Percentiles rank a stretch among this genome's conserved stretches.
Evolutionary conservation across 148 eudicot species (phyloP).

Genomic region (Talinum fruticosum): DNA sequence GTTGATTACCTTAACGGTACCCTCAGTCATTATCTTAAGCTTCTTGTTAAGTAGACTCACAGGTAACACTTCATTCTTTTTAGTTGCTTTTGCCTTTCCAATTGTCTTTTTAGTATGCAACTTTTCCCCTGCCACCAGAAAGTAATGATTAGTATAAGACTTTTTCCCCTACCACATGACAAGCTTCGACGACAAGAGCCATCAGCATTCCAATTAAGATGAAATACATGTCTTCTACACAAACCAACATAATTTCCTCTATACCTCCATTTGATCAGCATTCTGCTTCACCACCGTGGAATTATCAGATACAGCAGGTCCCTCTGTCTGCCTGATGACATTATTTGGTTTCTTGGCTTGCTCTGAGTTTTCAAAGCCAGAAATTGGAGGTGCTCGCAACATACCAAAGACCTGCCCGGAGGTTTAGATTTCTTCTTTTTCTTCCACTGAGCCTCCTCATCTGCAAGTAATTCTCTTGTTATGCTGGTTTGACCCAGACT

Average conservation of each 20-base stretch:
- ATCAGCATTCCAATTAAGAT: not conserved
- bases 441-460: constrained; percentile 70
- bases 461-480: constrained; percentile 35
- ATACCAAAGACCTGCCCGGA: constrained; percentile 34
- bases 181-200: constrained; percentile 6
- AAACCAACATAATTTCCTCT: not conserved
- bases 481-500: not conserved
- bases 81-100: constrained; percentile 51
- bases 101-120: constrained; percentile 35
- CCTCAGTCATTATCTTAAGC: constrained; percentile 72
- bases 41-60: constrained; percentile 56
- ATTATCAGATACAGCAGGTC: constrained; percentile 37
- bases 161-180: not conserved
- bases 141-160: not conserved
- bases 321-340: constrained; percentile 36
- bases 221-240: not conserved
- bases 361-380: constrained; percentile 38
- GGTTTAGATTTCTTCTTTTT: constrained; percentile 67
- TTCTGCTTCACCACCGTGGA: constrained; percentile 33
- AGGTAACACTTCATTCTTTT: constrained; percentile 53
- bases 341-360: constrained; percentile 43
- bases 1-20: constrained; percentile 47
- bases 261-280: constrained; percentile 49
- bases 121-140: constrained; percentile 56
- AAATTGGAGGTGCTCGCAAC: constrained; percentile 29